Evolutionary conservation across 2,329 filamentous ascomycete genomes (phyloP).

Genomic region (Tolypocladium pustulatum): DNA sequence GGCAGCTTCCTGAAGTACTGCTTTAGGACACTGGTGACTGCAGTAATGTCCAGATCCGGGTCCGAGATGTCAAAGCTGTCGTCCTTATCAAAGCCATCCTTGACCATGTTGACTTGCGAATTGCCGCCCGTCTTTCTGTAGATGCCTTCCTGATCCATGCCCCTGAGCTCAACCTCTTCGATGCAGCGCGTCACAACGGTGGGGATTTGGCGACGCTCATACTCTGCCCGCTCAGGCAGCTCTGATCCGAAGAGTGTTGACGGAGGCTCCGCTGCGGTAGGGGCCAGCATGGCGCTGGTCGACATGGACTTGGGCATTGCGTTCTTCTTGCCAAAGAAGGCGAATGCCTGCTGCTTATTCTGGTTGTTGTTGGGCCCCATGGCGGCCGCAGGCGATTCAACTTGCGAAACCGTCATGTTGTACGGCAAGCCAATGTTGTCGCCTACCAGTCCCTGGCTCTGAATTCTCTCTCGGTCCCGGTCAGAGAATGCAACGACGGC

Average conservation of each 20-base stretch:
- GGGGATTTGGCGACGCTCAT: constrained; percentile 80
- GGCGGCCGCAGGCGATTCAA: constrained; percentile 33
- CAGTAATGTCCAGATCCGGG: constrained; percentile 86
- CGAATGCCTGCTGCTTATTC: constrained; percentile 43
- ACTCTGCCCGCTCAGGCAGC: constrained; percentile 73
- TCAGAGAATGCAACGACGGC: constrained; percentile 67
- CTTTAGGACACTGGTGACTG: constrained; percentile 90
- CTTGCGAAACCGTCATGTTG: constrained; percentile 51
- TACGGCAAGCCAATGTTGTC: constrained; percentile 63
- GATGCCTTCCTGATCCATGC: constrained; percentile 96
- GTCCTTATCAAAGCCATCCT: constrained; percentile 81
- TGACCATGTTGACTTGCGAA: constrained; percentile 80
- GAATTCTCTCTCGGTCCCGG: constrained; percentile 48
- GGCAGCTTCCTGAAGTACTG: constrained; percentile 96
- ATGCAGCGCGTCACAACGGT: constrained; percentile 88
- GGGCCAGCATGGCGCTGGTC: constrained; percentile 26
- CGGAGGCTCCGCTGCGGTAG: constrained; percentile 40
- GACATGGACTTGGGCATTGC: constrained; percentile 42
- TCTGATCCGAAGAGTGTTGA: constrained; percentile 78
- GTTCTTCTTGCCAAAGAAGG: constrained; percentile 56
- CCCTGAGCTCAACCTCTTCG: constrained; percentile 88
- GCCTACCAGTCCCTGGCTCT: constrained; percentile 42
- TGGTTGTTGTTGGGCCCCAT: constrained; percentile 22
- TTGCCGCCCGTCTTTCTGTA: constrained; percentile 95
- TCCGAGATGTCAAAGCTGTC: constrained; percentile 89